Conservation (phyloP, 176 grass and related monocot species). For the Stipa capillata region DNA sequence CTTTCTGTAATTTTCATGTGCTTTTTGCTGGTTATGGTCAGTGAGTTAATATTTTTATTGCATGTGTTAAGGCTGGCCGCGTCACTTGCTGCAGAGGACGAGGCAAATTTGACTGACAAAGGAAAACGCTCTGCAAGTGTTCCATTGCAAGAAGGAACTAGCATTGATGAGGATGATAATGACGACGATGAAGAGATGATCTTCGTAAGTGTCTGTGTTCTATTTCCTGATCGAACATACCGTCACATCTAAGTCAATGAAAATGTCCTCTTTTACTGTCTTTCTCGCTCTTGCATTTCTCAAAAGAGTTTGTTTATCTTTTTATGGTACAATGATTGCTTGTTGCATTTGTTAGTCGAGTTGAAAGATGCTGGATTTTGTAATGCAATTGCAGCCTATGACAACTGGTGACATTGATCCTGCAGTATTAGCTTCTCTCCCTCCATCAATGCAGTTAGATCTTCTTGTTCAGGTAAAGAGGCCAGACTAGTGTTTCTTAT, state of each 20-base stretch:
- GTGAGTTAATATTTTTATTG: constrained; percentile 27
- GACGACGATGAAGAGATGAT: constrained; percentile 74
- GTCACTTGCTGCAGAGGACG: constrained; percentile 93
- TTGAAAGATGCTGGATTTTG: constrained; percentile 5
- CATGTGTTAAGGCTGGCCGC: constrained; percentile 58
- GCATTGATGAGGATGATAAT: constrained; percentile 51
- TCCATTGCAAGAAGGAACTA: constrained; percentile 35
- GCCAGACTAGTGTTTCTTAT: neutral
- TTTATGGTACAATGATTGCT: neutral
- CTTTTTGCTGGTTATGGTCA: constrained; percentile 1
- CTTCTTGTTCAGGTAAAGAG: constrained; percentile 87
- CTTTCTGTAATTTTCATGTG: neutral
- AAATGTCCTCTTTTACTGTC: neutral
- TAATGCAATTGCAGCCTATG: constrained; percentile 57
- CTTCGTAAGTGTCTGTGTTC: constrained; percentile 40
- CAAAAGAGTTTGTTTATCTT: neutral
- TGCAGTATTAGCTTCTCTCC: constrained; percentile 82
- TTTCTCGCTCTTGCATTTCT: constrained; percentile 9
- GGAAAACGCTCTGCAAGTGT: constrained; percentile 19
- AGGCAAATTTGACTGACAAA: constrained; percentile 26
- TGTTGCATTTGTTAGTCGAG: neutral
- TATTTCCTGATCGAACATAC: neutral
- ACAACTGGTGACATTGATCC: constrained; percentile 72
- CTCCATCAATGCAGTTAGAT: constrained; percentile 98
- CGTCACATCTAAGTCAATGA: neutral